Conservation (phyloP, 495 filamentous ascomycete species). For the Bryoglossum gracile region DNA sequence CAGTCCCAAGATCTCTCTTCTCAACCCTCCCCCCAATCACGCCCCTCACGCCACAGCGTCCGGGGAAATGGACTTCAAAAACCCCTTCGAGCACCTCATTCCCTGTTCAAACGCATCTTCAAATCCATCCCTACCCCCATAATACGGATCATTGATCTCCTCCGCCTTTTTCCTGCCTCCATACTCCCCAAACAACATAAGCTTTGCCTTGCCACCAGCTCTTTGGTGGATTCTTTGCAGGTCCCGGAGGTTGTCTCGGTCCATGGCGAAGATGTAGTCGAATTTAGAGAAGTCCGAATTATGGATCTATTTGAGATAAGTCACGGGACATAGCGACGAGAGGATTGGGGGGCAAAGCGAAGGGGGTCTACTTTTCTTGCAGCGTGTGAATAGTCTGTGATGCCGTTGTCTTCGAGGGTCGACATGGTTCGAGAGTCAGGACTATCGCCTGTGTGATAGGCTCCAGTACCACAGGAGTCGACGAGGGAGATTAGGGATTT, state of each 20-base stretch:
- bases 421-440: slow-evolving; percentile 82
- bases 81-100: slow-evolving; percentile 64
- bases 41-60: slow-evolving; percentile 21
- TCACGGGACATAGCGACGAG: neutral
- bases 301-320: slow-evolving; percentile 25
- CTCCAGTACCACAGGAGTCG: slow-evolving; percentile 84
- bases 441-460: slow-evolving; percentile 65
- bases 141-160: slow-evolving; percentile 86
- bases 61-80: slow-evolving; percentile 37
- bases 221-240: slow-evolving; percentile 52
- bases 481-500: slow-evolving; percentile 56
- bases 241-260: slow-evolving; percentile 66
- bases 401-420: slow-evolving; percentile 66
- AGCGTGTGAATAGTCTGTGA: slow-evolving; percentile 65
- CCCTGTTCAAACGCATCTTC: slow-evolving; percentile 81
- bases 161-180: slow-evolving; percentile 58
- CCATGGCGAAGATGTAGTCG: slow-evolving; percentile 95
- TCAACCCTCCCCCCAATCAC: neutral
- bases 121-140: slow-evolving; percentile 77
- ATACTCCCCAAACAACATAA: slow-evolving; percentile 84
- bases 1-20: too few relatives aligned
- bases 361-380: slow-evolving; percentile 77
- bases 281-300: slow-evolving; percentile 70
- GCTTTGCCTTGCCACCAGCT: slow-evolving; percentile 43
- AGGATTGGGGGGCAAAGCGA: too few relatives aligned